Conservation (phyloP, 805 yeast genomes). For the Candida quercuum region DNA sequence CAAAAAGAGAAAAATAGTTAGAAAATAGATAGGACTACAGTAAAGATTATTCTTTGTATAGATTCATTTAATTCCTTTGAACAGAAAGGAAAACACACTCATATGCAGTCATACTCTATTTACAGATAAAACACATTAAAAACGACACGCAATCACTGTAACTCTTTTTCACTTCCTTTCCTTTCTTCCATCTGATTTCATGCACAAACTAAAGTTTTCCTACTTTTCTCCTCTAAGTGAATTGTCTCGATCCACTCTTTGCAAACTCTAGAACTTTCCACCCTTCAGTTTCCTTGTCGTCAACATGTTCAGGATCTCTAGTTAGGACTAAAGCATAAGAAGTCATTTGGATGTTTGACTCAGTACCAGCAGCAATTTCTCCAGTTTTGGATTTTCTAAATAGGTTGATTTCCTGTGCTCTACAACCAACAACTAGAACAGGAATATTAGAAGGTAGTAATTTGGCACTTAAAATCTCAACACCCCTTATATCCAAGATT, state of each 20-base stretch:
- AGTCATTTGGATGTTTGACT: conserved; percentile 85
- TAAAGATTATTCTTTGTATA: no score
- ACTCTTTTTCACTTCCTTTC: background rate
- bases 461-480: conserved; percentile 85
- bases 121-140: conserved; percentile 1
- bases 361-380: conserved; percentile 93
- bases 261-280: conserved; percentile 96
- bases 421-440: conserved; percentile 86
- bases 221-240: conserved; percentile 29
- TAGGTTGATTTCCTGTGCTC: conserved; percentile 93
- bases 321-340: conserved; percentile 97
- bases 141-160: background rate
- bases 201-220: no score
- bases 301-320: conserved; percentile 87
- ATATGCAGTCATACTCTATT: conserved; percentile 3
- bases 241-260: conserved; percentile 86
- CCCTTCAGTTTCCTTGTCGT: conserved; percentile 87
- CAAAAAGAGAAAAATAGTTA: conserved; percentile 18
- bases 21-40: background rate
- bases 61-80: no score
- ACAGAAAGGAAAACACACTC: background rate
- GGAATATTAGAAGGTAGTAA: conserved; percentile 87
- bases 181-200: background rate
- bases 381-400: conserved; percentile 89
- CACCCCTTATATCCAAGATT: conserved; percentile 91